phyloP scores from a whole-genome alignment of 768 basidiomycete genomes.

The Panaeolus cyanescens region DNA sequence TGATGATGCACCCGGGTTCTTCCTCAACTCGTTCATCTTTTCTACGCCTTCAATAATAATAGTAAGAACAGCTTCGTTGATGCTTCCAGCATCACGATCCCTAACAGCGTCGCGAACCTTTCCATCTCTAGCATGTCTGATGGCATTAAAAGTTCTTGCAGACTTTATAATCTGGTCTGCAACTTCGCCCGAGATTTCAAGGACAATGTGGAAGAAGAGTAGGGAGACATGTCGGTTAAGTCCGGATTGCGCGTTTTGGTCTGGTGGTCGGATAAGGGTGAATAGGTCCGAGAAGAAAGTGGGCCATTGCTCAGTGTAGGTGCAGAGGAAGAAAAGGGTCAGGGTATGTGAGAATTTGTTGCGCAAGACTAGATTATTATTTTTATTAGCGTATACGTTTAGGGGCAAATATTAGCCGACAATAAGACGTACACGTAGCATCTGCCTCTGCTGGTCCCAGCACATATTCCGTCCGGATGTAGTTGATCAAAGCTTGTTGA shows the following conservation, averaged over 20 bases:
- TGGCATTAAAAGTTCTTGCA: constrained; percentile 70
- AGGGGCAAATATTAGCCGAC: neutral
- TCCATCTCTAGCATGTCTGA: constrained; percentile 78
- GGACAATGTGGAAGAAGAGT: constrained; percentile 87
- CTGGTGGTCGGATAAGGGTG: constrained; percentile 65
- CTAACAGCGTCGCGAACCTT: constrained; percentile 89
- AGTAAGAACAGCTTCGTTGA: constrained; percentile 87
- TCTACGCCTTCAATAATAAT: constrained; percentile 74
- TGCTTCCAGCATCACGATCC: constrained; percentile 81
- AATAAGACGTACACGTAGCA: constrained; percentile 68
- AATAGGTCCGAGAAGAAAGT: constrained; percentile 81
- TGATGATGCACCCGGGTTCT: constrained; percentile 40
- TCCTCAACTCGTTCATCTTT: constrained; percentile 53
- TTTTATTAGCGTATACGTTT: neutral
- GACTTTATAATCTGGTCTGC: constrained; percentile 93
- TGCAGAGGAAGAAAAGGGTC: constrained; percentile 85
- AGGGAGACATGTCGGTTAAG: constrained; percentile 87
- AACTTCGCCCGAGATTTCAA: constrained; percentile 97
- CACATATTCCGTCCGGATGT: constrained; percentile 88
- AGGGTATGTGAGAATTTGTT: constrained; percentile 95
- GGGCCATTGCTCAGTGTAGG: constrained; percentile 86
- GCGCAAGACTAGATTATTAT: constrained; percentile 67
- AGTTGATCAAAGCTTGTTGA: constrained; percentile 76
- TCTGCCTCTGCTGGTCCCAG: constrained; percentile 81
- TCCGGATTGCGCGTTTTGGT: constrained; percentile 54